Base-by-base conservation (phyloP, 164 flowering plant species). In the Paratinospora sagittata region DNA sequence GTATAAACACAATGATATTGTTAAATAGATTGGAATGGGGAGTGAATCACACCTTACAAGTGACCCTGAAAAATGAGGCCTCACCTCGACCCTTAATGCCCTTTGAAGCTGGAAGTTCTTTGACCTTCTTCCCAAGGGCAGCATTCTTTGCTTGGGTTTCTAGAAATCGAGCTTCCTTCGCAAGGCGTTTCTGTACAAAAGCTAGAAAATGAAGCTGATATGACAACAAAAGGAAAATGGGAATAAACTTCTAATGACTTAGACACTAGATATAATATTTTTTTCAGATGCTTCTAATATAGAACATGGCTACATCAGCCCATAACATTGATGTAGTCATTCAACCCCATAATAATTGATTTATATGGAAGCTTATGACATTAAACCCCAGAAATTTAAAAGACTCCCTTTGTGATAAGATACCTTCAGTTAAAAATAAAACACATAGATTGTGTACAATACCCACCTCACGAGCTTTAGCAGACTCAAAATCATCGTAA, bases 401-500 rank as follows among this genome's bases (percentile, higher is more conserved):
- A 0, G 26, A 21, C 33, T 24, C 24, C 64, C 24, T 27, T 24
- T 19, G 26, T 60, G 24, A 61, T 37, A 37, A 43, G 23, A 16
- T 21, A 36, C 11, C 9, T 14, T 17, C 24, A 10, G 37, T 17
- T 26, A 16, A 17, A 71, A 1, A 11, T 63, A 74, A 30, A 30
- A 36, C 24, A 60, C 14, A 27, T 8, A 3, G 45, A 60, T 52
- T 1, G 27, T 17, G 43, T 23, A 65, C 39, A 19, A 52, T n/a
- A 72, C 79, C 70, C 65, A 93, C 98, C 98, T 94, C 97, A 66
- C 94, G 91, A 75, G 90, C 97, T 84, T 95, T 95, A 27, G 69
- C 87, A 24, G 97, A 78, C 82, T 96, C 99, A 76, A 82, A 96
- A 84, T 91, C 97, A 83, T 88, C 99, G 77, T 96, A 96, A 7